Evolutionary conservation across 1,284 basidiomycete genomes (phyloP), one percentile per base, ranked within the genome.

Genomic region (Marasmius fiardii): DNA sequence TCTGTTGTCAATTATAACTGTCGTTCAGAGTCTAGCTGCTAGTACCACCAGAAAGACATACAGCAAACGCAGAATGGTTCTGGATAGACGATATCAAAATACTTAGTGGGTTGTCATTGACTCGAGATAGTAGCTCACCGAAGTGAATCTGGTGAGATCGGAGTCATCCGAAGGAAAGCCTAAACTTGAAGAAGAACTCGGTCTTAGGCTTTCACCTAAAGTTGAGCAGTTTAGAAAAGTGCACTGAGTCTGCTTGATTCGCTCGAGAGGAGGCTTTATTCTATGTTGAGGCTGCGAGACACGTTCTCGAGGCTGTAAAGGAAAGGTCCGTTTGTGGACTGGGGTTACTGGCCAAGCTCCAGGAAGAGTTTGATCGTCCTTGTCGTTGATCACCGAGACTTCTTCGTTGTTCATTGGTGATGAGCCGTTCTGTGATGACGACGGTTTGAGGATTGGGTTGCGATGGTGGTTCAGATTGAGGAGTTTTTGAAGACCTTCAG

Each of bases 281-380:
- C 63, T 63, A 54, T 62, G 64, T 26, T 70, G 70, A 49, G 69
- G 71, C 50, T 66, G 60, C 37, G 63, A 56, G 55, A 71, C 67
- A 43, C 60, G 64, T 50, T 67, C 67, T 21, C 70, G 63, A 59
- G 67, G 66, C 24, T 65, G 54, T 16, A 50, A 49, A 33, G 64
- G 64, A 55, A 59, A 64, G 21, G 63, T 63, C 26, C 63, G 58
- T 28, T 57, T 61, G 41, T 62, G 64, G 26, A 60, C 35, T 35
- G 63, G 51, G 20, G 60, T 57, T 35, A 52, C 31, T 3, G 71
- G 69, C 69, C 69, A 71, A 39, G 69, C 69, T n/a, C 69, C 70
- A 28, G 71, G 71, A 37, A 70, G 37, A 24, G 24, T 4, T 35
- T 49, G 20, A 20, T 45, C n/a, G 43, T 52, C 23, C 18, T 16